phyloP scores from a whole-genome alignment of 2,329 filamentous ascomycete genomes.

The Plenodomus lindquistii region DNA sequence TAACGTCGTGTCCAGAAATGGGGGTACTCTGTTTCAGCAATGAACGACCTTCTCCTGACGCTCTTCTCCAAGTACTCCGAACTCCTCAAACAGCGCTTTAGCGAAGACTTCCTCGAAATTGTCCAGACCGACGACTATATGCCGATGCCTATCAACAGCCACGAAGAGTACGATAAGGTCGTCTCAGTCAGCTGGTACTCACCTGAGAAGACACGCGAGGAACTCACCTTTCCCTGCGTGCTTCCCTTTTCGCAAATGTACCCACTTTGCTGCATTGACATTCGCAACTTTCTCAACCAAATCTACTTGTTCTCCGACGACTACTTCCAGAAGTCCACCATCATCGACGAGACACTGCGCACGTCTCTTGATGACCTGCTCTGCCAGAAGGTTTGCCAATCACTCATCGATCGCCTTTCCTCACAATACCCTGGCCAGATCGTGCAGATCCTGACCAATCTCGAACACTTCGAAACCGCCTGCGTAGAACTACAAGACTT shows the following conservation, averaged over 20 bases:
- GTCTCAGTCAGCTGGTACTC: conserved; percentile 95
- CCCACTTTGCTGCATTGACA: conserved; percentile 95
- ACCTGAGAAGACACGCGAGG: conserved; percentile 75
- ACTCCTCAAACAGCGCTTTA: conserved; percentile 86
- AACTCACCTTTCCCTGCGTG: conserved; percentile 88
- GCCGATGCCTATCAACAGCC: conserved; percentile 94
- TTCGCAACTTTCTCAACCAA: conserved; percentile 95
- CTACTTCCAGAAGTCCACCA: conserved; percentile 85
- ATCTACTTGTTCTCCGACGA: conserved; percentile 98
- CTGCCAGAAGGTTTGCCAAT: conserved; percentile 87
- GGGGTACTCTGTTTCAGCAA: conserved; percentile 80
- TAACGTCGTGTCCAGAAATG: conserved; percentile 64
- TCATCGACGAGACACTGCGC: conserved; percentile 89
- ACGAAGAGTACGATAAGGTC: conserved; percentile 93
- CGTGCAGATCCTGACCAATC: conserved; percentile 95
- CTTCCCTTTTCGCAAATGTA: conserved; percentile 99
- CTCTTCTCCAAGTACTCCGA: conserved; percentile 95
- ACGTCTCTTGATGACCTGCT: conserved; percentile 93
- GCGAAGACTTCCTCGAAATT: conserved; percentile 92
- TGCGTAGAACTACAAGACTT: conserved; percentile 87
- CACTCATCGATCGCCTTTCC: conserved; percentile 81
- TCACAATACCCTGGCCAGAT: conserved; percentile 97
- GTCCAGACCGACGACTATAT: conserved; percentile 97
- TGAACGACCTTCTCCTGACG: conserved; percentile 83
- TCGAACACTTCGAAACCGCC: conserved; percentile 94